A percentile compares a stretch with the other conserved stretches of the same genome.
These are phyloP conservation scores for Miscanthus lutarioriparius DNA, from an alignment of 176 grass and related monocot genomes.

Conservation along the genomic window DNA sequence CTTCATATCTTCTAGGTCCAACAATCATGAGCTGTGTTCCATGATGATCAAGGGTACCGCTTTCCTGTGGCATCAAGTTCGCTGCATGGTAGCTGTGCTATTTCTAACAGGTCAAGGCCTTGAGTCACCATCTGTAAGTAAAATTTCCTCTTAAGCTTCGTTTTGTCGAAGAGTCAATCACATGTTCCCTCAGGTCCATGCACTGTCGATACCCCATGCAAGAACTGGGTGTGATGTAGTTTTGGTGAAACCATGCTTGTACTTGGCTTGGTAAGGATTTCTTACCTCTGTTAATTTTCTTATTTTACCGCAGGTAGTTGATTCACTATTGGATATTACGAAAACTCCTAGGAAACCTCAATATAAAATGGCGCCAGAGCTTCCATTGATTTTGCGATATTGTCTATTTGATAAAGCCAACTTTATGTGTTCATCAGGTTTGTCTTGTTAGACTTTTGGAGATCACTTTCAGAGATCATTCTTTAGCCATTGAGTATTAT, in stretches of 20 bases:
- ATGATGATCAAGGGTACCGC: slow-evolving; percentile 88
- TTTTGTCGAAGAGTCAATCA: slow-evolving; percentile 21
- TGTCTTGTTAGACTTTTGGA: slow-evolving; percentile 9
- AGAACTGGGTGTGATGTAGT: not conserved
- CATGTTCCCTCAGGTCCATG: slow-evolving; percentile 15
- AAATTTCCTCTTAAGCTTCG: slow-evolving; percentile 15
- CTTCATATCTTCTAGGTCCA: slow-evolving; percentile 51
- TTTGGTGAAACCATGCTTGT: slow-evolving; percentile 5
- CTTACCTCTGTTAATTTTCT: slow-evolving; percentile 16
- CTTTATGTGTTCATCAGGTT: slow-evolving; percentile 90
- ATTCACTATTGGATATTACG: slow-evolving; percentile 74
- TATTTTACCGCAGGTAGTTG: slow-evolving; percentile 67
- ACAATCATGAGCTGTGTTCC: slow-evolving; percentile 73
- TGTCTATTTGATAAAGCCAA: slow-evolving; percentile 72
- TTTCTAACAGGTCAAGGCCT: slow-evolving; percentile 87
- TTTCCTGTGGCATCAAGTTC: slow-evolving; percentile 98
- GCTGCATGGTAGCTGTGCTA: slow-evolving; percentile 92
- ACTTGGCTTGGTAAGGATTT: slow-evolving; percentile 31
- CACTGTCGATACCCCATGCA: no score
- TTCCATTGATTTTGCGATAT: slow-evolving; percentile 72
- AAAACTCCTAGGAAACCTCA: slow-evolving; percentile 85
- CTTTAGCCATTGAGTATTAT: slow-evolving; percentile 14
- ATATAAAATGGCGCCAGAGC: slow-evolving; percentile 86
- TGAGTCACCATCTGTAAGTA: slow-evolving; percentile 85
- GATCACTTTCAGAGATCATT: not conserved